Conservation (phyloP, 768 basidiomycete species). For the Termitomyces sp. region DNA sequence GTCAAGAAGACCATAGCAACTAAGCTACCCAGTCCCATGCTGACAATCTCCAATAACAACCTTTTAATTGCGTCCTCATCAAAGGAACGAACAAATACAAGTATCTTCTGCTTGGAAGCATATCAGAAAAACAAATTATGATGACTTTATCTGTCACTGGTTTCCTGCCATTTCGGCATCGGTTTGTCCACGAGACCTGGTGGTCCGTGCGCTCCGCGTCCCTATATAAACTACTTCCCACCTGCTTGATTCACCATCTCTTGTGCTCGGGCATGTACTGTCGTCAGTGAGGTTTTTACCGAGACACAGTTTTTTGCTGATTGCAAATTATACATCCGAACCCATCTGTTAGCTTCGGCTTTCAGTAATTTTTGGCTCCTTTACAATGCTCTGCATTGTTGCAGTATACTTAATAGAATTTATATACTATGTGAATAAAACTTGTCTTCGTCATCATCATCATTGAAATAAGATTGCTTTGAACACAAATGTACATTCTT, state of each 20-base stretch:
- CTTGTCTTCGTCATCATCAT: no score
- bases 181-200: slow-evolving; percentile 4
- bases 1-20: slow-evolving; percentile 1
- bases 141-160: neutral
- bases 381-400: slow-evolving; percentile 17
- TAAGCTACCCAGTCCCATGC: neutral
- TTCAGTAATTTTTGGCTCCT: slow-evolving; percentile 83
- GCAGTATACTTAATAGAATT: neutral
- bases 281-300: slow-evolving; percentile 94
- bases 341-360: slow-evolving; percentile 85
- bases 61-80: neutral
- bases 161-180: neutral
- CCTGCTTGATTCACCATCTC: slow-evolving; percentile 45
- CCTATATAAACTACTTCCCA: slow-evolving; percentile 34
- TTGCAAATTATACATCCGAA: slow-evolving; percentile 98
- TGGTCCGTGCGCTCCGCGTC: slow-evolving; percentile 47
- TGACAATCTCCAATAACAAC: neutral
- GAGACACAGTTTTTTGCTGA: slow-evolving; percentile 94
- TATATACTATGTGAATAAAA: neutral
- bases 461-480: no score
- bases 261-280: slow-evolving; percentile 96
- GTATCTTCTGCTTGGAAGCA: neutral
- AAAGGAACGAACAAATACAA: neutral
- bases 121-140: neutral
- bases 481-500: neutral